Base-by-base conservation (phyloP, 2,329 filamentous ascomycete species). In the Fusarium citri region DNA sequence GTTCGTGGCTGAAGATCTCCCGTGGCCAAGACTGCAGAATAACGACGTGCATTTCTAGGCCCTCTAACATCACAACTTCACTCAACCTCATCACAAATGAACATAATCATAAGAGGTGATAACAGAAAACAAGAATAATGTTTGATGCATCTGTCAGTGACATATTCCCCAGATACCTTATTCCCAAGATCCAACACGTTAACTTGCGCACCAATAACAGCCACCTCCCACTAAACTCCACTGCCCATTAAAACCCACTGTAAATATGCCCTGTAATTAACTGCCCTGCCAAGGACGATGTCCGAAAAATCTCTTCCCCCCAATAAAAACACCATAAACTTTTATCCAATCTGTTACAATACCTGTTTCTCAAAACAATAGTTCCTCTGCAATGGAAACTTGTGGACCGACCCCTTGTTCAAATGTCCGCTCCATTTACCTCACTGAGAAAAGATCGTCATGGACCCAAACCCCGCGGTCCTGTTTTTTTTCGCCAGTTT, bases 1-100 rank as follows among this genome's bases (percentile, higher is more conserved):
- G 66, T 61, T 15, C 20, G 30, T 47, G 42, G 18, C 23, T 43
- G 64, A 46, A 65, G 66, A 69, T 66, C 66, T 66, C 60, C 66
- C 66, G 66, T 22, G 18, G 66, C 66, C 66, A 69, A 69, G 66
- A 69, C 45, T 54, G 30, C 37, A 20, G 14, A 14, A 41, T 8
- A 46, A 61, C 61, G 30, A 66, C 48, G 18, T 60, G 42, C 47
- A 55, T 54, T 62, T 42, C 25, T 26, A 22, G 41, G 22, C 28
- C 22, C 2, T 12, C 20, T 2, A n/a, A 37, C 31, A 6, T 37
- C 9, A 37, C 16, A 37, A 23, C 18, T 6, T 8, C 30, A 10
- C 2, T 10, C 43, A 49, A n/a, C 9, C 10, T 34, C 2, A 11
- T n/a, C 30, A 31, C 8, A 2, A 9, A 6, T 16, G 4, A 34